Percentiles rank a stretch among this genome's conserved stretches.
Evolutionary conservation across 2,329 filamentous ascomycete species (phyloP).

Genomic region (Eurotiales sp.): DNA sequence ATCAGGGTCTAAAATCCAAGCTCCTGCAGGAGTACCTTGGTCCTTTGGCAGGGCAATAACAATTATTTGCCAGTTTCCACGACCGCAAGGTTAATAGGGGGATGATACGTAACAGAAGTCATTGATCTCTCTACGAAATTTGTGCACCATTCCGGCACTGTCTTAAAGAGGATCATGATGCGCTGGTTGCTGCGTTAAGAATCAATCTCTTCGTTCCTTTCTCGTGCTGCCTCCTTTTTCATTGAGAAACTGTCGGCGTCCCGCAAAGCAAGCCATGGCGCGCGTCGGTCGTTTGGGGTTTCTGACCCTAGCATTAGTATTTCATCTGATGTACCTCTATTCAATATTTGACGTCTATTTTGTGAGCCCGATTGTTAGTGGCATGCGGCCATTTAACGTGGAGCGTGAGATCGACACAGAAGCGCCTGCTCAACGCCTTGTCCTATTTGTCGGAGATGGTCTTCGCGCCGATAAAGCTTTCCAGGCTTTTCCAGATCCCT

Average conservation of each 20-base stretch:
- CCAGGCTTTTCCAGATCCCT: slow-evolving; percentile 86
- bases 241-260: neutral
- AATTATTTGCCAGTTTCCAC: slow-evolving; percentile 3
- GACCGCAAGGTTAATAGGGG: neutral
- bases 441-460: slow-evolving; percentile 96
- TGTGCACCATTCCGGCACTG: neutral
- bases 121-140: neutral
- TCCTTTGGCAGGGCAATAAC: neutral
- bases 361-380: slow-evolving; percentile 92
- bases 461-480: slow-evolving; percentile 97
- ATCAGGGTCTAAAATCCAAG: neutral
- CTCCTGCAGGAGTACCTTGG: slow-evolving; percentile 19
- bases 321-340: slow-evolving; percentile 89
- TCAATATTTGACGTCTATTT: slow-evolving; percentile 99
- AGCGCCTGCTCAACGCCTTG: slow-evolving; percentile 81
- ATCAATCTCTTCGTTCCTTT: neutral
- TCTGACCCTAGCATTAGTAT: slow-evolving; percentile 80
- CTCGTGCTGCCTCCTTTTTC: neutral
- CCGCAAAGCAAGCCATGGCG: slow-evolving; percentile 40
- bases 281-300: slow-evolving; percentile 72
- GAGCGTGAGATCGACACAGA: slow-evolving; percentile 57
- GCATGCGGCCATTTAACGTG: slow-evolving; percentile 79
- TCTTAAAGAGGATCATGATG: slow-evolving; percentile 1
- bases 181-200: neutral
- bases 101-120: neutral